These are phyloP conservation scores for Pyronema domesticum DNA, from an alignment of 495 filamentous ascomycete species.

Conservation along the genomic window DNA sequence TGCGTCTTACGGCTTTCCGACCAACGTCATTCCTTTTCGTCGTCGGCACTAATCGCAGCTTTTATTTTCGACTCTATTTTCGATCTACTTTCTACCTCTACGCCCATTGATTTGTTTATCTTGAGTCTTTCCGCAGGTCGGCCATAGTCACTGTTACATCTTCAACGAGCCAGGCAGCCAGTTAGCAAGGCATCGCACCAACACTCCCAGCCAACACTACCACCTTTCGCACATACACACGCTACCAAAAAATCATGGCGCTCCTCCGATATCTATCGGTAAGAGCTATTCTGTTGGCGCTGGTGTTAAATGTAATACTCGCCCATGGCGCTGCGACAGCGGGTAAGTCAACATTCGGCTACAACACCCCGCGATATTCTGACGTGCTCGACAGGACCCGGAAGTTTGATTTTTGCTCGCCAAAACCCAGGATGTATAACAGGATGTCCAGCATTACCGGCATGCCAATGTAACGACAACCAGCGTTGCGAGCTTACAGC, in stretches of 20 bases:
- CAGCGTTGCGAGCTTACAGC: slow-evolving; percentile 14
- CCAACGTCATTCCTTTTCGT: not conserved
- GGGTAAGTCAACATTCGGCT: not conserved
- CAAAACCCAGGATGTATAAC: slow-evolving; percentile 13
- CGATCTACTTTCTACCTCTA: not conserved
- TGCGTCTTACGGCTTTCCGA: not conserved
- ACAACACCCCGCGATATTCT: not conserved
- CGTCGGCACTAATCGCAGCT: not conserved
- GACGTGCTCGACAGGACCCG: slow-evolving; percentile 5
- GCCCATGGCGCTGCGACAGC: not conserved
- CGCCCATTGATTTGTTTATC: slow-evolving; percentile 1
- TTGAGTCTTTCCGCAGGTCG: not conserved
- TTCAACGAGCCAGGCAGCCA: no score
- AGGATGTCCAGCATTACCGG: slow-evolving; percentile 7
- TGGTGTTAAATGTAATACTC: not conserved
- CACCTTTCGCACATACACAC: no score
- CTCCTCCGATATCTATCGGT: not conserved
- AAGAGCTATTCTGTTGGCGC: not conserved
- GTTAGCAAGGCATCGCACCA: no score
- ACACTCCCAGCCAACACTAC: no score
- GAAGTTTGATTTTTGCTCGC: slow-evolving; percentile 17
- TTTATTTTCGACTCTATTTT: not conserved
- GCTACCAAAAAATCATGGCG: not conserved
- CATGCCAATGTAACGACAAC: slow-evolving; percentile 10
- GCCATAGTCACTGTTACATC: not conserved